A percentile compares a stretch with the other conserved stretches of the same genome.
phyloP scores from a whole-genome alignment of 1,139 yeast species.

The Geotrichum restrictum region DNA sequence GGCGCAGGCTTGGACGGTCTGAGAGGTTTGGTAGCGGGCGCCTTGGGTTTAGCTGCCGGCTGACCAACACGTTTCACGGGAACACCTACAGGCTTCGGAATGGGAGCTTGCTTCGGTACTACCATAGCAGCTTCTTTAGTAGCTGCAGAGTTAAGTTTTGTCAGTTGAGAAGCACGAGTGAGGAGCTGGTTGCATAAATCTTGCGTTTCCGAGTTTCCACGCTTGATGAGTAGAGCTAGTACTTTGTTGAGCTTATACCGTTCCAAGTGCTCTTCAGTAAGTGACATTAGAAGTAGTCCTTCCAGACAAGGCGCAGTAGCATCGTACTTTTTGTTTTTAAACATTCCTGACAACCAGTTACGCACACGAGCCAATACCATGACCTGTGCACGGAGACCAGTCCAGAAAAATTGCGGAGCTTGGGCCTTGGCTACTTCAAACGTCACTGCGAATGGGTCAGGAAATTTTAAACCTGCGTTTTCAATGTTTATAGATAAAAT shows the following conservation, averaged over 20 bases:
- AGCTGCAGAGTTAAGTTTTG: constrained; percentile 14
- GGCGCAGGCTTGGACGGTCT: constrained; percentile 2
- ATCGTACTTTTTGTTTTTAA: constrained; percentile 24
- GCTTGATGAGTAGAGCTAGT: constrained; percentile 24
- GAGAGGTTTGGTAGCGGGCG: constrained; percentile 9
- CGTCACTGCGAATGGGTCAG: constrained; percentile 31
- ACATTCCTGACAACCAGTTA: constrained; percentile 32
- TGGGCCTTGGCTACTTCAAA: constrained; percentile 26
- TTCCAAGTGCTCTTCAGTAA: constrained; percentile 27
- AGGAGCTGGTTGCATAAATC: constrained; percentile 9
- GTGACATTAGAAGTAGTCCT: constrained; percentile 27
- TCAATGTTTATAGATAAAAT: constrained; percentile 15
- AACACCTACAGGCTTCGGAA: background rate
- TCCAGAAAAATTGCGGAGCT: constrained; percentile 31
- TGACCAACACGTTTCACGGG: background rate
- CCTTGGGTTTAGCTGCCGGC: background rate
- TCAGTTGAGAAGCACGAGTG: constrained; percentile 13
- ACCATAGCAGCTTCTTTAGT: constrained; percentile 3
- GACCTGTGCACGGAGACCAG: constrained; percentile 22
- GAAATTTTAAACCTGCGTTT: constrained; percentile 10
- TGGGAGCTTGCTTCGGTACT: background rate
- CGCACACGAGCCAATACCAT: constrained; percentile 31
- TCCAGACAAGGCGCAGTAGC: constrained; percentile 23
- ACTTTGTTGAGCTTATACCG: constrained; percentile 28
- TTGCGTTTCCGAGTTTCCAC: constrained; percentile 23